A percentile compares a stretch with the other conserved stretches of the same genome.
Conservation (phyloP, 2,329 filamentous ascomycete genomes). For the Lasiodiplodia sp. region DNA sequence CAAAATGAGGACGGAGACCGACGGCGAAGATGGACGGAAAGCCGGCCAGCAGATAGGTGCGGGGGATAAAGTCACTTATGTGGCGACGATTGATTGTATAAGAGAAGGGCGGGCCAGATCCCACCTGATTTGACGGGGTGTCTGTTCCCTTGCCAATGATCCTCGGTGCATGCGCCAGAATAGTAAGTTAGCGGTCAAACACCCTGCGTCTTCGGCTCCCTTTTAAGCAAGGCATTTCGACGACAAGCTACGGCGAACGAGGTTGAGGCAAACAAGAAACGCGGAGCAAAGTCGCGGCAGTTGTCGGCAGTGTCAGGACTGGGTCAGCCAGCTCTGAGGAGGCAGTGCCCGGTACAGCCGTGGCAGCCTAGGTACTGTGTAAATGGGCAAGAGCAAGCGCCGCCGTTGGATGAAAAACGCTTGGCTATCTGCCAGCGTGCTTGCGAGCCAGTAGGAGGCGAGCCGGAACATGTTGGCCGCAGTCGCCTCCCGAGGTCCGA, state of each 20-base stretch:
- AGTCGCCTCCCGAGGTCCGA: not conserved
- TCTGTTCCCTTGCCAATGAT: not conserved
- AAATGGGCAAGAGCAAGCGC: not conserved
- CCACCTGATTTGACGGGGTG: not conserved
- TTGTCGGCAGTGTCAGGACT: not conserved
- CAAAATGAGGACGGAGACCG: not conserved
- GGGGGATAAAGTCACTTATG: not conserved
- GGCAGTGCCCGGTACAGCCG: not conserved
- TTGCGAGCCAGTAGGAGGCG: conserved; percentile 4
- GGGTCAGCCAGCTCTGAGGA: not conserved
- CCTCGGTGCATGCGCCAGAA: not conserved
- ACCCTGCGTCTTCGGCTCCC: not conserved
- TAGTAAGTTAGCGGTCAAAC: conserved; percentile 1
- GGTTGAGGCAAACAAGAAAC: not conserved
- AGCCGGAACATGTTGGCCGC: not conserved
- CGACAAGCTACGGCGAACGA: not conserved
- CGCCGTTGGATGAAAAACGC: not conserved
- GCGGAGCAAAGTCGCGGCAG: conserved; percentile 5
- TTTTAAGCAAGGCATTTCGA: not conserved
- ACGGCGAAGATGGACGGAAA: conserved; percentile 1
- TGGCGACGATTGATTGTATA: not conserved
- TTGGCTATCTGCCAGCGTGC: not conserved
- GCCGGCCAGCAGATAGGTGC: not conserved
- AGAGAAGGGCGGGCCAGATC: not conserved
- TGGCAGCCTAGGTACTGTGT: not conserved